Base-by-base conservation (phyloP, 306 rosid genomes). In the Vicia villosa region DNA sequence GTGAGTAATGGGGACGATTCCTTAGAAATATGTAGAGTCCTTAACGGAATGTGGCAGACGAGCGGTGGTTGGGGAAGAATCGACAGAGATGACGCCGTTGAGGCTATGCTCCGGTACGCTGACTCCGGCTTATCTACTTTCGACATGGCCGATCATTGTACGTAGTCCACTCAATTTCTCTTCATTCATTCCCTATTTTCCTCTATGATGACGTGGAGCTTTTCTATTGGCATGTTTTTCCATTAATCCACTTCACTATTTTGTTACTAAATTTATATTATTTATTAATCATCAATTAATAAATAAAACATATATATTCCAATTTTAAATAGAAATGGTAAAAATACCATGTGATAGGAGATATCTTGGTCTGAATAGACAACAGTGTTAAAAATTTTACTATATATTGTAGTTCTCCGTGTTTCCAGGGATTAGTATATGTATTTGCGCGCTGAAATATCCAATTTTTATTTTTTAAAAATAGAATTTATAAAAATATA, bases 101-200 rank as follows among this genome's bases (percentile, higher is more conserved):
- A 90, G 41, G 92, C 97, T 36, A 94, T 94, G 97, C 92, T 94
- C 37, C 87, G 85, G 4, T 83, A 94, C 76, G 87, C 97, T 79
- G 92, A 94, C 74, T 80, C 96, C 36, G 97, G 97, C 59, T 78
- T 88, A 28, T 68, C 92, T 73, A 90, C 98, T 63, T 88, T 90
- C 76, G 98, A 94, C 83, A 90, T 90, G 97, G 96, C 98, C 43
- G 98, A 94, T 80, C 97, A 90, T 80, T 90, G 97, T 87, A 70
- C 28, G 83, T 69, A 37, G 10, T 50, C 45, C 30, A 32, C 69
- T 60, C 34, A 3, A 32, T 68, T 56, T 70, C 67, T 74, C 49
- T 38, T 20, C 26, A 7, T 24, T 43, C 15, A 3, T 56, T 49
- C 24, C 3, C 10, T 0, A 11, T 5, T 41, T 60, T 41, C 11